Percentiles rank a stretch among this genome's conserved stretches.
Conservation (phyloP, 129 eudicot species). For the Saussurea involucrata region DNA sequence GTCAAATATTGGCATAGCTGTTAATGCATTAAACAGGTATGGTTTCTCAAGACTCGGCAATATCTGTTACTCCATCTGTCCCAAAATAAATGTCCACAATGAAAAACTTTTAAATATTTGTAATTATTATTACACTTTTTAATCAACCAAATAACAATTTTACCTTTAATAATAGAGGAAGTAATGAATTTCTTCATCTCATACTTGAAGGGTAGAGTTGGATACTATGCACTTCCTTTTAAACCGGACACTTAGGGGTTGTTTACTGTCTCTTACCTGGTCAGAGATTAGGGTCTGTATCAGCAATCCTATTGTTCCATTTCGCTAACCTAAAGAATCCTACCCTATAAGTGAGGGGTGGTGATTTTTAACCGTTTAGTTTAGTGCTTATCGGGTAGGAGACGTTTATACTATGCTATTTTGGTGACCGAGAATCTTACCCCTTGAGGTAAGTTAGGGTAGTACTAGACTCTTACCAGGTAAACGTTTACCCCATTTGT, state of each 20-base stretch:
- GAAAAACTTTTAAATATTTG: background rate
- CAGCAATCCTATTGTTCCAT: background rate
- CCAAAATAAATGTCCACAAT: background rate
- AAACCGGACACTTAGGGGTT: background rate
- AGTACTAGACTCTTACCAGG: background rate
- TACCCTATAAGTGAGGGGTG: background rate
- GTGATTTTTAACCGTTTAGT: no score
- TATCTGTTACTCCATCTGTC: background rate
- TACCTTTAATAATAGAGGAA: background rate
- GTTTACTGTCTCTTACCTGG: background rate
- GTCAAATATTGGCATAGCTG: conserved; percentile 53
- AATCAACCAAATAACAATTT: background rate
- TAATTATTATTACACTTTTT: no score
- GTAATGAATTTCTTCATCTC: background rate
- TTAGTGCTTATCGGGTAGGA: no score
- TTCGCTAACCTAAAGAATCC: background rate
- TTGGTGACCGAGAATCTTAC: background rate
- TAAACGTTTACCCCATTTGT: background rate
- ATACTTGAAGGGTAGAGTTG: background rate
- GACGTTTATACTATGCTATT: no score
- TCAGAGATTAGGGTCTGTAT: background rate
- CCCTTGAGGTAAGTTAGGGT: background rate
- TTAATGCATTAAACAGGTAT: conserved; percentile 76
- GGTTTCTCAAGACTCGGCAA: background rate
- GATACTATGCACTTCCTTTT: background rate